Evolutionary conservation across 2,329 filamentous ascomycete genomes (phyloP), one percentile per base, ranked within the genome.

Genomic region (Aspergillus ruber): DNA sequence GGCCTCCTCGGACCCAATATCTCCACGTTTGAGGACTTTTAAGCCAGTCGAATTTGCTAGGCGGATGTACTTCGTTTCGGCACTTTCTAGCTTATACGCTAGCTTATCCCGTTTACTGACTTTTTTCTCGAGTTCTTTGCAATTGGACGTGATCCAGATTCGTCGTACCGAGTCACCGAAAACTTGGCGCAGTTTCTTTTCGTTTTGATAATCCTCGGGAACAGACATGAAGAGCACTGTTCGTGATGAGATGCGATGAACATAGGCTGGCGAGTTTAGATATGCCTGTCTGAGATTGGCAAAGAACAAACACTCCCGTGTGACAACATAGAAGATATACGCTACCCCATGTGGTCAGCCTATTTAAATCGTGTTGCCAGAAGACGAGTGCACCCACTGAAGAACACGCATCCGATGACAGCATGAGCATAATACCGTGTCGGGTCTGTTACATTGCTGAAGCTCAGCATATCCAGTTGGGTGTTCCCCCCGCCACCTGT

Each of bases 281-380:
- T 91, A 95, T 1, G 90, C 90, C 70, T 96, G 90, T 49, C 90
- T 86, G 20, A 96, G 72, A 58, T 93, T 94, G 68, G 95, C 84
- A 68, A 89, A 95, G 75, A 85, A 95, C 57, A 97, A 85, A 61
- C 84, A 85, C 67, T 97, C 91, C 44, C 91, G 82, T 42, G 88
- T 84, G 50, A 97, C 81, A 56, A 88, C 84, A 66, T 89, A 91
- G 62, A 96, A 83, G 48, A 97, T 78, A 63, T 95, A 95, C 35
- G 83, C 72, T 73, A 21, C 6, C 10, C 15, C 15, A 39, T 18
- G 36, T 39, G 15, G 47, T 21, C 1, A 13, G 12, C 8, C 4
- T 33, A 15, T 7, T 29, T 4, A 21, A 21, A 4, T 20, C 15
- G 4, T 5, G 27, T n/a, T 20, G 25, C 9, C 21, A 18, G 41